Evolutionary conservation across 768 basidiomycete genomes (phyloP), one percentile per base, ranked within the genome.

Genomic region (Termitomyces eurrhizus): DNA sequence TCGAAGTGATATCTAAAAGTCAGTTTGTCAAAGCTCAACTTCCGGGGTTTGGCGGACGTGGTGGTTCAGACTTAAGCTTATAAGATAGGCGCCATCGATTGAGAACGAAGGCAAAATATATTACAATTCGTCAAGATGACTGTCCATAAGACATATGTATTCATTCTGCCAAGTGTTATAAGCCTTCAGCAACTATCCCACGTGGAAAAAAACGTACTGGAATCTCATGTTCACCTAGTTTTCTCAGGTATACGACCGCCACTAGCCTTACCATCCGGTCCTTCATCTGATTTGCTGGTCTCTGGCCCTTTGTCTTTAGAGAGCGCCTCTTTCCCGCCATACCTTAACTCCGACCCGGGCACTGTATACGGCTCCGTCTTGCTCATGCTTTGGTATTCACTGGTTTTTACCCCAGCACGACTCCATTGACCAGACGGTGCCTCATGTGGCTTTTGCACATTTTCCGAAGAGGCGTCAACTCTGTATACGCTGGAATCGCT

Each of bases 371-470:
- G 73, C 61, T 70, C 63, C 56, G 68, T 65, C 50, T 76, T 76
- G 48, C 72, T 69, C 21, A 69, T 66, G 33, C 62, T 66, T 54
- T 65, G 59, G 56, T 77, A 76, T 51, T 74, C 76, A 13, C 75
- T 76, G 36, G 76, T 75, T 58, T 72, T 68, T 37, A 69, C 69
- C 2, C 76, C 77, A 1, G 75, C 75, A n/a, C 70, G 71, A 58
- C 77, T 83, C 74, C 74, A 83, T 7, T 72, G 69, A 0, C 79
- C 78, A 4, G 81, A 77, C 7, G 81, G 79, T 2, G 79, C 72
- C 58, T 84, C 83, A 58, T 82, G 73, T 3, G 84, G 81, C 39
- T 76, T 76, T 66, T 83, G 77, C 0, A 74, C 78, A 2, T 69
- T 70, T 52, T 80, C 77, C 3, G 78, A 78, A 4, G 68, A 62